phyloP scores from a whole-genome alignment of 805 yeast genomes.

The Wickerhamiella bombiphila region DNA sequence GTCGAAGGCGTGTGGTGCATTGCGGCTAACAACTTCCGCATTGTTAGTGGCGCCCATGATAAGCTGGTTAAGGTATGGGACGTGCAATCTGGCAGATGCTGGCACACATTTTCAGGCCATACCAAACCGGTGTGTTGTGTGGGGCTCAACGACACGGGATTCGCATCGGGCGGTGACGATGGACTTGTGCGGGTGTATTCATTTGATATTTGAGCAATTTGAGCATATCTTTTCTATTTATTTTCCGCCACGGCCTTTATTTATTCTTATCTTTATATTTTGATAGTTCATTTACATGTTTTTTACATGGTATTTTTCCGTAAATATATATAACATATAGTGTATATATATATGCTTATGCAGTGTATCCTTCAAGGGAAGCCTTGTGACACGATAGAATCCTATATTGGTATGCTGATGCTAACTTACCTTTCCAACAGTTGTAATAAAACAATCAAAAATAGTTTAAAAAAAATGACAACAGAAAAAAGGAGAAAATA shows the following conservation, averaged over 20 bases:
- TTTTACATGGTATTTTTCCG: no score
- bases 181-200: slow-evolving; percentile 78
- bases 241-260: not conserved
- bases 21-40: slow-evolving; percentile 88
- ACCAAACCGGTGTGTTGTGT: slow-evolving; percentile 44
- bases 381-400: no score
- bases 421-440: no score
- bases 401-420: no score
- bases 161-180: slow-evolving; percentile 80
- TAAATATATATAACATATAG: no score
- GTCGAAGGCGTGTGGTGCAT: slow-evolving; percentile 98
- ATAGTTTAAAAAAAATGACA: no score
- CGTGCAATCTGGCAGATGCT: slow-evolving; percentile 80
- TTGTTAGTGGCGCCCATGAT: slow-evolving; percentile 91
- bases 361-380: no score
- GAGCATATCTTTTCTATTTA: not conserved
- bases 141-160: slow-evolving; percentile 73
- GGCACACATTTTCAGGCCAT: slow-evolving; percentile 80
- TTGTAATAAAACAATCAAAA: no score
- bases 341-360: no score
- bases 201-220: slow-evolving; percentile 34
- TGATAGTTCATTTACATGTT: no score
- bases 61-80: slow-evolving; percentile 88
- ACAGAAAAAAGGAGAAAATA: no score
- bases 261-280: no score